A percentile compares a stretch with the other conserved stretches of the same genome.
Evolutionary conservation across 495 filamentous ascomycete genomes (phyloP).

Genomic region (Penicillium paxilli): DNA sequence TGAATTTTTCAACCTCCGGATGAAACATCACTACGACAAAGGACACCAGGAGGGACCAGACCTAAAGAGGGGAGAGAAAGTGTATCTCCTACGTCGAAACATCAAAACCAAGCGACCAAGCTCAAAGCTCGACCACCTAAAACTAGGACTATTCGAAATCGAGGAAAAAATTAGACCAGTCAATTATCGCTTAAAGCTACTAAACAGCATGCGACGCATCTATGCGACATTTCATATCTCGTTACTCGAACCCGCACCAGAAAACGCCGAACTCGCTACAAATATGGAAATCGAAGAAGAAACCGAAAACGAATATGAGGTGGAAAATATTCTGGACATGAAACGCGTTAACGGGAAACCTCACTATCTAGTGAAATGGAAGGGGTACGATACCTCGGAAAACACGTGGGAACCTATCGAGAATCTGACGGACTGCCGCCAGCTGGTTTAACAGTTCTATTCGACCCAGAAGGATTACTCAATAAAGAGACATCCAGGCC

Average conservation of each 20-base stretch:
- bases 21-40: neutral
- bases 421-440: constrained; percentile 1
- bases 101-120: constrained; percentile 7
- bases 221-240: constrained; percentile 3
- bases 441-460: constrained; percentile 7
- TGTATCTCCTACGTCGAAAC: constrained; percentile 1
- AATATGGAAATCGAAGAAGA: constrained; percentile 9
- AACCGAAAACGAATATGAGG: constrained; percentile 5
- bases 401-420: constrained; percentile 13
- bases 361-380: constrained; percentile 6
- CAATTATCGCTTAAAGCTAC: constrained; percentile 10
- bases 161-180: constrained; percentile 7
- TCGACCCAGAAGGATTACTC: neutral
- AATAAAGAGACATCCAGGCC: neutral
- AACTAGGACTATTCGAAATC: constrained; percentile 9
- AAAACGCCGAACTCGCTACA: constrained; percentile 3
- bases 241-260: neutral
- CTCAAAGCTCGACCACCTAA: constrained; percentile 5
- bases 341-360: neutral
- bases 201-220: constrained; percentile 1
- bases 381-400: constrained; percentile 8
- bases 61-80: constrained; percentile 1
- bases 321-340: neutral
- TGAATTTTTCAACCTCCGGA: neutral
- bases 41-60: neutral